Percentiles rank a stretch among this genome's conserved stretches.
These are phyloP conservation scores for Inonotus hispidus DNA, from an alignment of 1,284 basidiomycete genomes.

Conservation along the genomic window DNA sequence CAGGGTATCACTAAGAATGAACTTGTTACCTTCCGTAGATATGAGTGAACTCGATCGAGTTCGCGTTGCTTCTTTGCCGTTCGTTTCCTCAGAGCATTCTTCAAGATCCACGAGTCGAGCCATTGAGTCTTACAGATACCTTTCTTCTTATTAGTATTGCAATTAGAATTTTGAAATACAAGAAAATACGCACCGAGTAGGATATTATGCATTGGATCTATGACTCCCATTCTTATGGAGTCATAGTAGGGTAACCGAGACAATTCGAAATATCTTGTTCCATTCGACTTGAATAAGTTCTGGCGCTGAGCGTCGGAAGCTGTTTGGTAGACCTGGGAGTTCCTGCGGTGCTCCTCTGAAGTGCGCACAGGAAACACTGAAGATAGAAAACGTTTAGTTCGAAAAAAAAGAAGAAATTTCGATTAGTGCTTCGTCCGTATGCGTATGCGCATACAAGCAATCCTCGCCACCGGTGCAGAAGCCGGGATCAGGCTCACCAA, in stretches of 20 bases:
- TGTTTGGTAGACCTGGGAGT: background rate
- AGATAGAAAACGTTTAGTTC: no score
- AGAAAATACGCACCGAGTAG: constrained; percentile 16
- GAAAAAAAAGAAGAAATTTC: no score
- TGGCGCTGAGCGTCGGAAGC: background rate
- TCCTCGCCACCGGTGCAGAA: no score
- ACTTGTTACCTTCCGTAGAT: constrained; percentile 11
- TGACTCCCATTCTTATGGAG: constrained; percentile 14
- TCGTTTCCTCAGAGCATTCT: background rate
- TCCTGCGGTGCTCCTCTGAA: background rate
- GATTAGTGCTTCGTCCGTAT: no score
- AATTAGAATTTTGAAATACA: background rate
- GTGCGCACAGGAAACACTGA: background rate
- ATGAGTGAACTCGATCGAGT: constrained; percentile 15
- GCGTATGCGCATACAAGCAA: no score
- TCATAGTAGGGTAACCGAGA: constrained; percentile 19
- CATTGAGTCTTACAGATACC: constrained; percentile 17
- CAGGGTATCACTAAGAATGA: background rate
- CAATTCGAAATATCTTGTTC: constrained; percentile 9
- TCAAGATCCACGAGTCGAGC: constrained; percentile 16
- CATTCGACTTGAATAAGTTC: constrained; percentile 8
- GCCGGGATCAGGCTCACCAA: no score
- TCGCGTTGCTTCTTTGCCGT: constrained; percentile 10
- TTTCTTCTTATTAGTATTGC: background rate
- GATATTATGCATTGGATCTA: constrained; percentile 22